A percentile compares a stretch with the other conserved stretches of the same genome.
Evolutionary conservation across 768 basidiomycete species (phyloP).

Genomic region (Epithele typhae): DNA sequence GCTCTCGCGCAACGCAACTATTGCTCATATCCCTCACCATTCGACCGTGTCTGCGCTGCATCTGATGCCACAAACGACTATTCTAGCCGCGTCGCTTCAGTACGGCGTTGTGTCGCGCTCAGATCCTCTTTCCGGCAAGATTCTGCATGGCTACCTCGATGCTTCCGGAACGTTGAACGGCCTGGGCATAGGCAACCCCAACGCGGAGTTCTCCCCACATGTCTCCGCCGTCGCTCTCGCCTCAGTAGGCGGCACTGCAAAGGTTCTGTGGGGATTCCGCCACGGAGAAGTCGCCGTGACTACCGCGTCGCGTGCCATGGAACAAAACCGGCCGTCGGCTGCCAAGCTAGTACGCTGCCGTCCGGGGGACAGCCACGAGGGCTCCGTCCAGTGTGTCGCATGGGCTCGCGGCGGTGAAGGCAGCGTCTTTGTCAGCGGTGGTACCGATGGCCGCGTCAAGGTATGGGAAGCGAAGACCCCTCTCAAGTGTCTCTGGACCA

Average conservation of each 20-base stretch:
- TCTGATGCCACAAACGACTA: constrained; percentile 49
- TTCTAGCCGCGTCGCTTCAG: constrained; percentile 59
- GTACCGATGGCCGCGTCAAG: constrained; percentile 64
- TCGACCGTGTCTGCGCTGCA: constrained; percentile 55
- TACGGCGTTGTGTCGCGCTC: constrained; percentile 76
- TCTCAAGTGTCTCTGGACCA: constrained; percentile 59
- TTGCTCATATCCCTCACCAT: constrained; percentile 62
- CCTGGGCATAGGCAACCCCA: constrained; percentile 66
- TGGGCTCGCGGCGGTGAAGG: constrained; percentile 33
- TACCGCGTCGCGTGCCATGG: constrained; percentile 54
- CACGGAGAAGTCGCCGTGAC: constrained; percentile 66
- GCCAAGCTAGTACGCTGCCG: constrained; percentile 45
- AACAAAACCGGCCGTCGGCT: constrained; percentile 38
- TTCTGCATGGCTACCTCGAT: constrained; percentile 67
- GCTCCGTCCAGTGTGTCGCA: constrained; percentile 48
- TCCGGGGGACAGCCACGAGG: constrained; percentile 61
- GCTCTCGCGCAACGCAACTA: constrained; percentile 51
- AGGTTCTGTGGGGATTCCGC: constrained; percentile 69
- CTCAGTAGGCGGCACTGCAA: constrained; percentile 62
- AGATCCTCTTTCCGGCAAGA: constrained; percentile 61
- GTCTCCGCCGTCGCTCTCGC: constrained; percentile 54
- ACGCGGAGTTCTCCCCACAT: constrained; percentile 68
- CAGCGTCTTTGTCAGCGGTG: constrained; percentile 40
- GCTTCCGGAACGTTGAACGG: constrained; percentile 55
- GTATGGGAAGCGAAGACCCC: constrained; percentile 58